A percentile compares a stretch with the other conserved stretches of the same genome.
Conservation (phyloP, 768 basidiomycete genomes). For the Russula griseocarnosa region DNA sequence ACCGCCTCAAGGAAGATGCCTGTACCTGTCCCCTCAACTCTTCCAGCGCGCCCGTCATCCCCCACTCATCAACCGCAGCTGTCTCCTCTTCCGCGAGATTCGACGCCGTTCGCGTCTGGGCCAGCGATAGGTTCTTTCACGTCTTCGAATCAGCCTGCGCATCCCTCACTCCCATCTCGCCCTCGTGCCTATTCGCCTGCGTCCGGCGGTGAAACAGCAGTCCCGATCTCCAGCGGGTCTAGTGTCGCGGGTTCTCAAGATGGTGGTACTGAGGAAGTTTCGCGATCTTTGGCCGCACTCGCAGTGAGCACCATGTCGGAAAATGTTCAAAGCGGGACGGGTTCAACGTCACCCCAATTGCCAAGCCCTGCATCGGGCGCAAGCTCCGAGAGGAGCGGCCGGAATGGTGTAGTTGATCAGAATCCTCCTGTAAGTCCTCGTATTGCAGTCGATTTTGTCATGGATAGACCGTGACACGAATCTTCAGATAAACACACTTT, state of each 20-base stretch:
- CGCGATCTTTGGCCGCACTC: slow-evolving; percentile 38
- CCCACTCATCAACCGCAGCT: slow-evolving; percentile 29
- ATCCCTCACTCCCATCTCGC: slow-evolving; percentile 33
- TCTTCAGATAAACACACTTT: slow-evolving; percentile 88
- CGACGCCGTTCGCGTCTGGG: slow-evolving; percentile 20
- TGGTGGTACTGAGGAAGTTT: slow-evolving; percentile 37
- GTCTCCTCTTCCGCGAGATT: slow-evolving; percentile 32
- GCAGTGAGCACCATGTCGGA: slow-evolving; percentile 45
- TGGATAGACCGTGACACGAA: slow-evolving; percentile 11
- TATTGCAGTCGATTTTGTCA: not conserved
- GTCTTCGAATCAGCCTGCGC: slow-evolving; percentile 32
- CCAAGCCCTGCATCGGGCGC: slow-evolving; percentile 71
- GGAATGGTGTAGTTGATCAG: slow-evolving; percentile 61
- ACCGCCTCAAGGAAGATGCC: slow-evolving; percentile 30
- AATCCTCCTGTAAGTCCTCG: slow-evolving; percentile 81
- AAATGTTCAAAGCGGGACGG: slow-evolving; percentile 34
- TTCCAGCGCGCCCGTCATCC: slow-evolving; percentile 30
- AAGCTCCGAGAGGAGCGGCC: slow-evolving; percentile 39
- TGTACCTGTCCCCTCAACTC: slow-evolving; percentile 25
- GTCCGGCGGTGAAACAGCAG: slow-evolving; percentile 32
- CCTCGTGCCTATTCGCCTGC: slow-evolving; percentile 32
- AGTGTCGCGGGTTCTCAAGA: slow-evolving; percentile 42
- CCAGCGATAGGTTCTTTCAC: slow-evolving; percentile 32
- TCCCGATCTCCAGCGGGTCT: slow-evolving; percentile 41
- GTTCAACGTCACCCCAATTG: slow-evolving; percentile 65